Base-by-base conservation (phyloP, 148 eudicot species). In the Amaranthus cruentus region DNA sequence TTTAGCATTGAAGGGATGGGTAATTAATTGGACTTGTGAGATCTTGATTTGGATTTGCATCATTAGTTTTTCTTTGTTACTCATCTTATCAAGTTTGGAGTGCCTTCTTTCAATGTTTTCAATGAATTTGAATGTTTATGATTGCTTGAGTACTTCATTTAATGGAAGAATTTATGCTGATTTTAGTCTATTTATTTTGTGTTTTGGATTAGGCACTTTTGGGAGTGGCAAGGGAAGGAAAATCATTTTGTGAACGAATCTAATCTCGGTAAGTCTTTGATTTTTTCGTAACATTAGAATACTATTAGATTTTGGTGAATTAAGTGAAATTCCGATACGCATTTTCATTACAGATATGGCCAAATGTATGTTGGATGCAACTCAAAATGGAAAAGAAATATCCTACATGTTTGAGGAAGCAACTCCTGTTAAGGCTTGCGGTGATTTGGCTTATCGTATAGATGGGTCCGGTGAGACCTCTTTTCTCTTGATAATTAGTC, bases 371-470 rank as follows among this genome's bases (percentile, higher is more conserved):
- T 85, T 89, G 87, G 81, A 82, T 66, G 82, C 72, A 43, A 81
- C 71, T 69, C 78, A 81, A 49, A 83, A 83, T 78, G 85, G 79
- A 82, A 86, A 79, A 76, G 89, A 81, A 44, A 66, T 86, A 49
- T 84, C 95, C 53, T 81, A 73, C 71, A 81, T 86, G 81, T 82
- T 88, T 73, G 84, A 87, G 69, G 88, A 80, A 70, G 75, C 92
- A 44, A 93, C 97, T 8, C 98, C 98, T 2, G 57, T 88, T 44
- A 93, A 86, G 83, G 89, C 89, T 75, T 93, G 92, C 69, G 93
- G 91, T 47, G 95, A 87, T 76, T 72, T 86, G 73, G 79, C 85
- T 71, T 84, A 78, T 74, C 83, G 84, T 59, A 78, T 66, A 10
- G 47, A 79, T 60, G 71, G 69, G 55, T 15, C 62, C 44, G 91